Evolutionary conservation across 1,139 yeast species (phyloP).

Genomic region (Hansenula sp.): DNA sequence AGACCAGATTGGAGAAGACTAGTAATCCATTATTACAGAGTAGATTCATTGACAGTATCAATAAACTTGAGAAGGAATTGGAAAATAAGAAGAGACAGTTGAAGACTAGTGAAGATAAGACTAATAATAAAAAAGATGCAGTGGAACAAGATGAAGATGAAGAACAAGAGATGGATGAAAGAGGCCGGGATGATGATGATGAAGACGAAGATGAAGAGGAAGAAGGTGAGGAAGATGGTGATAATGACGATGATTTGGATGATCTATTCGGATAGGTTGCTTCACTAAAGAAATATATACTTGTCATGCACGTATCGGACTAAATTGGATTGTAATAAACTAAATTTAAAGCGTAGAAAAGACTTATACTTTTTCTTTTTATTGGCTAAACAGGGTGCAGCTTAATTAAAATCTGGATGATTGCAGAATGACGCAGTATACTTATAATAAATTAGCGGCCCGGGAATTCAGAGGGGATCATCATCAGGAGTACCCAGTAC

Average conservation of each 20-base stretch:
- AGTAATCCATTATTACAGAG: constrained; percentile 85
- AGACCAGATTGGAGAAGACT: constrained; percentile 68
- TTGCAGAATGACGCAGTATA: not conserved
- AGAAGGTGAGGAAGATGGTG: constrained; percentile 7
- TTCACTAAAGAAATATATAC: too few relatives aligned
- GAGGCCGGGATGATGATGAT: constrained; percentile 22
- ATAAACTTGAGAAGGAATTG: constrained; percentile 74
- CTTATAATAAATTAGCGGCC: too few relatives aligned
- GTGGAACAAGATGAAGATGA: constrained; percentile 24
- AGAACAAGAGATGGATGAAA: constrained; percentile 23
- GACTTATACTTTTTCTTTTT: too few relatives aligned
- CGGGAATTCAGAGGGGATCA: too few relatives aligned
- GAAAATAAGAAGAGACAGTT: constrained; percentile 78
- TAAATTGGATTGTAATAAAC: too few relatives aligned
- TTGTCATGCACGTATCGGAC: too few relatives aligned
- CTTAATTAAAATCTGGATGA: too few relatives aligned
- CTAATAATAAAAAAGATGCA: constrained; percentile 16
- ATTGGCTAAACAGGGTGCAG: too few relatives aligned
- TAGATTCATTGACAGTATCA: constrained; percentile 79
- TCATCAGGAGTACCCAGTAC: too few relatives aligned
- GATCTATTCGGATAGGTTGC: constrained; percentile 19
- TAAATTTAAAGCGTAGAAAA: too few relatives aligned
- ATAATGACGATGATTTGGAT: constrained; percentile 18
- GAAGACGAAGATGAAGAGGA: constrained; percentile 27
- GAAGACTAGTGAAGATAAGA: constrained; percentile 33